Evolutionary conservation across 2,329 filamentous ascomycete species (phyloP), one percentile per base, ranked within the genome.

Genomic region (Grosmannia serpens): DNA sequence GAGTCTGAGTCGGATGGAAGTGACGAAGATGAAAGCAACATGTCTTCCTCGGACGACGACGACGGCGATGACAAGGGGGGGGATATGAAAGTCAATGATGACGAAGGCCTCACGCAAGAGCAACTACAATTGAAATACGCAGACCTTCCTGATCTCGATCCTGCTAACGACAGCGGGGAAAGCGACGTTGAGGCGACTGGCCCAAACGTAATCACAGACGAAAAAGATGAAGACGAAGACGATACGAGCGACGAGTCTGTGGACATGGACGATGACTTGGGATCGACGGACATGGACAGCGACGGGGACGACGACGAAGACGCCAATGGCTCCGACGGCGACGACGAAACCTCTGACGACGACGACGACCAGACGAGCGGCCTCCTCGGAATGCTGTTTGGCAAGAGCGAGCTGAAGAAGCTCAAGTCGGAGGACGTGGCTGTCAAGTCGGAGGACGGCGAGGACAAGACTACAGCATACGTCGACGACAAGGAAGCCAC

Each of bases 81-180:
- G 17, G 74, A 76, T 59, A 78, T 74, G 24, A 76, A 76, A 9
- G 67, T 73, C 53, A 47, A 55, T 15, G 82, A 78, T 10, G 84
- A 88, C 59, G 86, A 87, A 60, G 76, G 77, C 13, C 75, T 90
- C 4, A 88, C 85, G 0, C 81, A 86, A 61, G 86, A 88, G 59
- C 83, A 89, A 66, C 69, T 89, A 17, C 80, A 77, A 29, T 77
- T 78, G 46, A 90, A 90, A 68, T 90, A 89, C 62, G 82, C 83
- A 10, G 77, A 84, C 57, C 73, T 89, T 8, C 83, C 84, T 0
- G 75, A 76, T 22, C 61, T 80, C 4, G 68, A 74, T 17, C 64
- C 20, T 57, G 63, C 31, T 26, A 62, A 62, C 1, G 67, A 49
- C 44, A 20, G 6, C 4, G 62, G 67, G 44, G 62, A 65, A 41